phyloP scores from a whole-genome alignment of 2,329 filamentous ascomycete species.

The Fusarium avenaceum region DNA sequence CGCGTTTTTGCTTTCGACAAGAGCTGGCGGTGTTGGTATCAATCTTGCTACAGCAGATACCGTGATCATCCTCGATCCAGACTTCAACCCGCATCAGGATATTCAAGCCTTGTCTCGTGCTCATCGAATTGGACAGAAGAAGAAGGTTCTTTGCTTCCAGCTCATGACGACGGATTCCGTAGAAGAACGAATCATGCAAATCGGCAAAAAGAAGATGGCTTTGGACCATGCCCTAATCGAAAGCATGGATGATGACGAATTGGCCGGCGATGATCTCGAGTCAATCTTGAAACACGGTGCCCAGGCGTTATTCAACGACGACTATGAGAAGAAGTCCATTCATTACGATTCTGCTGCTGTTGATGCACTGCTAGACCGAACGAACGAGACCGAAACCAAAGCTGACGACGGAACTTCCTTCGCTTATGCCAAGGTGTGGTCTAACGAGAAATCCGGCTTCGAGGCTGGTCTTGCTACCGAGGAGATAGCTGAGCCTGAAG shows the following conservation, averaged over 20 bases:
- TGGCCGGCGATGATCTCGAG: conserved; percentile 83
- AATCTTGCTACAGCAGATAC: conserved; percentile 97
- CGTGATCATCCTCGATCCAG: conserved; percentile 95
- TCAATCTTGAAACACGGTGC: conserved; percentile 91
- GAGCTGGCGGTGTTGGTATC: conserved; percentile 96
- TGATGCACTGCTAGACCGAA: conserved; percentile 92
- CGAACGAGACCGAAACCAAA: conserved; percentile 79
- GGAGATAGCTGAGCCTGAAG: conserved; percentile 64
- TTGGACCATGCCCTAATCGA: conserved; percentile 96
- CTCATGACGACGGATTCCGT: conserved; percentile 89
- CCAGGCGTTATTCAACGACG: conserved; percentile 85
- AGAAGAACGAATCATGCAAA: conserved; percentile 96
- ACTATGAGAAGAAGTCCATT: conserved; percentile 78
- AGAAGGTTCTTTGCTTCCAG: conserved; percentile 96
- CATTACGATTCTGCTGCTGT: conserved; percentile 84
- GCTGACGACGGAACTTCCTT: conserved; percentile 84
- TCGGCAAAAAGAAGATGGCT: conserved; percentile 95
- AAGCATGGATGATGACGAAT: conserved; percentile 86
- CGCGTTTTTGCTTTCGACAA: conserved; percentile 91
- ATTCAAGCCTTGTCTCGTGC: conserved; percentile 95
- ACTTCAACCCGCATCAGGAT: conserved; percentile 98
- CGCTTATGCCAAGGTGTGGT: conserved; percentile 92
- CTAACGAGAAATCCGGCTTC: conserved; percentile 79
- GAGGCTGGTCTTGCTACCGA: conserved; percentile 71
- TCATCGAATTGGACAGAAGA: conserved; percentile 95